Percentiles rank a stretch among this genome's conserved stretches.
Evolutionary conservation across 495 filamentous ascomycete genomes (phyloP).

Genomic region (Aspergillus nidulans): DNA sequence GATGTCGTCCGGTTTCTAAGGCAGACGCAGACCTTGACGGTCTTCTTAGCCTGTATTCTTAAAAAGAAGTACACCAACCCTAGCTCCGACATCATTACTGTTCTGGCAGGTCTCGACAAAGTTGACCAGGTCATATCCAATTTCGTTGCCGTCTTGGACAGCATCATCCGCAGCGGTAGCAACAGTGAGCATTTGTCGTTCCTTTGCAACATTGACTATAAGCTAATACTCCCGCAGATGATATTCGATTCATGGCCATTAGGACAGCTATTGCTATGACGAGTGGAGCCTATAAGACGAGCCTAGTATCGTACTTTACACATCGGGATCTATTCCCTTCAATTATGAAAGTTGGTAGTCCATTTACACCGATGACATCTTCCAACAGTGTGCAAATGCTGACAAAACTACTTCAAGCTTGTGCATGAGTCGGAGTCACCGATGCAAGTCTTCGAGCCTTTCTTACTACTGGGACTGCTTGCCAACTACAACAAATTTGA

Average conservation of each 20-base stretch:
- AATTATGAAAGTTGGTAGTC: constrained; percentile 75
- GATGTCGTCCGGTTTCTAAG: constrained; percentile 35
- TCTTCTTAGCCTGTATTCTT: constrained; percentile 75
- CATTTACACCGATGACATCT: neutral
- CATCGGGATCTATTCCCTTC: constrained; percentile 92
- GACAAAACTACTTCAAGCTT: constrained; percentile 48
- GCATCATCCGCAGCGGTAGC: constrained; percentile 72
- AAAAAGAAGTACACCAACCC: constrained; percentile 92
- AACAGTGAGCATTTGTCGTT: constrained; percentile 49
- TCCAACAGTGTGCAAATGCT: neutral
- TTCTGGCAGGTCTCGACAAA: constrained; percentile 82
- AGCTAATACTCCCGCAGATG: constrained; percentile 44
- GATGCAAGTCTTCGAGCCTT: constrained; percentile 63
- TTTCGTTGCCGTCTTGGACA: constrained; percentile 79
- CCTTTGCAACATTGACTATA: neutral
- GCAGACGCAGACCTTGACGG: constrained; percentile 70
- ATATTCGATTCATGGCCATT: constrained; percentile 73
- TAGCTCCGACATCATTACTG: constrained; percentile 87
- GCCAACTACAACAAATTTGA: constrained; percentile 99
- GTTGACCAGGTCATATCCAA: constrained; percentile 83
- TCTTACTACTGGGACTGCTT: constrained; percentile 80
- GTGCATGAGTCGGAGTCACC: constrained; percentile 73
- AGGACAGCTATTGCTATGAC: constrained; percentile 76
- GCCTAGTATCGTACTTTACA: constrained; percentile 89
- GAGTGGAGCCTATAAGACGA: constrained; percentile 92